These are phyloP conservation scores for Lanmaoa pseudosensibilis DNA, from an alignment of 768 basidiomycete genomes.

Conservation along the genomic window DNA sequence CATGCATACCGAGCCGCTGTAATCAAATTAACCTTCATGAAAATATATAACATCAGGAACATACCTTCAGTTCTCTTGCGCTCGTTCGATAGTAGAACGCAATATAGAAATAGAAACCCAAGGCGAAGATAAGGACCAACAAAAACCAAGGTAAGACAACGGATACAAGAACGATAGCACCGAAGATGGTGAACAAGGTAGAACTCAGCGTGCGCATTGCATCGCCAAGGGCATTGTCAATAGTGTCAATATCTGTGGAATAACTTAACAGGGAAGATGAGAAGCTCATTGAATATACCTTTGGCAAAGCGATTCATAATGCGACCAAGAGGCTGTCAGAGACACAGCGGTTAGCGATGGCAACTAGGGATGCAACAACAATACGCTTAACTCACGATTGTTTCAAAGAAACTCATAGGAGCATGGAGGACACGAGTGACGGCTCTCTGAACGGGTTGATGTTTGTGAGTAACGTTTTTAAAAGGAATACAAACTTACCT, in stretches of 20 bases:
- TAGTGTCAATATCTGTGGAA: constrained; percentile 64
- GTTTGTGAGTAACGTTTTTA: not conserved
- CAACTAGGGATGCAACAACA: not conserved
- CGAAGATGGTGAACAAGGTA: constrained; percentile 65
- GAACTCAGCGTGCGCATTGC: constrained; percentile 69
- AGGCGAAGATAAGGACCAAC: constrained; percentile 63
- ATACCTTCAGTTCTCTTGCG: constrained; percentile 82
- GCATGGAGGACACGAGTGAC: constrained; percentile 75
- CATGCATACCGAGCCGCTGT: constrained; percentile 52
- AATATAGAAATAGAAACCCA: constrained; percentile 62
- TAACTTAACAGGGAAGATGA: not conserved
- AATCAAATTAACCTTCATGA: constrained; percentile 7
- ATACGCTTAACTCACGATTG: constrained; percentile 48
- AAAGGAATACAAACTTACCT: constrained; percentile 34
- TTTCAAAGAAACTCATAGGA: constrained; percentile 91
- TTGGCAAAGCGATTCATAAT: constrained; percentile 92
- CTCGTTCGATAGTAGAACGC: constrained; percentile 84
- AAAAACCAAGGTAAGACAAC: constrained; percentile 84
- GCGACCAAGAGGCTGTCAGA: constrained; percentile 67
- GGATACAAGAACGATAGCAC: constrained; percentile 76
- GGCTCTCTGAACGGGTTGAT: constrained; percentile 44
- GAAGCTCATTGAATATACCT: constrained; percentile 36
- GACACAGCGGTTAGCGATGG: not conserved
- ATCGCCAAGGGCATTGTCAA: constrained; percentile 77
- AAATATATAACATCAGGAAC: constrained; percentile 6